Conservation (phyloP, 208 protist species). For the Wallacemonas sp. region DNA sequence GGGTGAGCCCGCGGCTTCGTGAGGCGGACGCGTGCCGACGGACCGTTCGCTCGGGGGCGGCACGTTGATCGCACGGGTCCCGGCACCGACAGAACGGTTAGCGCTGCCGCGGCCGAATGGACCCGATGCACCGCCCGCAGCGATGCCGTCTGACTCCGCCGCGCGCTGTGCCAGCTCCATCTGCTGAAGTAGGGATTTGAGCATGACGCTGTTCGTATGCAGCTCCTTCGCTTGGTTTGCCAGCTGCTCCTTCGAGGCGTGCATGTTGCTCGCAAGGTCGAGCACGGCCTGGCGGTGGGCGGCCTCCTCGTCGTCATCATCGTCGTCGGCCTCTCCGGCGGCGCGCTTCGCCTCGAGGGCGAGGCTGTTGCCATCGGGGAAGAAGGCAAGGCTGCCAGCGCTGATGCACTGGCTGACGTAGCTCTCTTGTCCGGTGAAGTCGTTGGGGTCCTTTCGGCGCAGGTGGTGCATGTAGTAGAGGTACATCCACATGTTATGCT, state of each 20-base stretch:
- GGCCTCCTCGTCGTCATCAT: slow-evolving; percentile 23
- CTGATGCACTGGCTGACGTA: slow-evolving; percentile 68
- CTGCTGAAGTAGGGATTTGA: slow-evolving; percentile 50
- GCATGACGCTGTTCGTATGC: slow-evolving; percentile 21
- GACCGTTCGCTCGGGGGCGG: slow-evolving; percentile 2
- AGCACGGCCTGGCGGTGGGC: background rate
- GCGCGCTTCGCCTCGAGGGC: slow-evolving; percentile 24
- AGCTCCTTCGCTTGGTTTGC: slow-evolving; percentile 31
- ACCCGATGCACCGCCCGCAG: background rate
- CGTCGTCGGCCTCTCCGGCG: slow-evolving; percentile 12
- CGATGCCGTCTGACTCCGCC: background rate
- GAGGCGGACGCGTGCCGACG: background rate
- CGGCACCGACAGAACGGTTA: background rate
- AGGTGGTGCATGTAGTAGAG: slow-evolving; percentile 92
- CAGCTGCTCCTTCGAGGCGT: slow-evolving; percentile 28
- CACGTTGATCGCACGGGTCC: background rate
- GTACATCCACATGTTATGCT: slow-evolving; percentile 97
- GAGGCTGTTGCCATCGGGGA: slow-evolving; percentile 67
- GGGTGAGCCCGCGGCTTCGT: background rate
- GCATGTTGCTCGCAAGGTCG: slow-evolving; percentile 13
- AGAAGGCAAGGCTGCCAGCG: slow-evolving; percentile 63
- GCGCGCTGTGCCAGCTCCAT: slow-evolving; percentile 34
- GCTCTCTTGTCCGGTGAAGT: slow-evolving; percentile 85
- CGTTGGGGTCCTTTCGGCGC: slow-evolving; percentile 63
- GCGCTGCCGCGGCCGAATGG: background rate